Percentiles rank a stretch among this genome's conserved stretches.
These are phyloP conservation scores for Lunasporangiospora selenospora DNA, from an alignment of 192 early-diverging fungal genomes.

Conservation along the genomic window DNA sequence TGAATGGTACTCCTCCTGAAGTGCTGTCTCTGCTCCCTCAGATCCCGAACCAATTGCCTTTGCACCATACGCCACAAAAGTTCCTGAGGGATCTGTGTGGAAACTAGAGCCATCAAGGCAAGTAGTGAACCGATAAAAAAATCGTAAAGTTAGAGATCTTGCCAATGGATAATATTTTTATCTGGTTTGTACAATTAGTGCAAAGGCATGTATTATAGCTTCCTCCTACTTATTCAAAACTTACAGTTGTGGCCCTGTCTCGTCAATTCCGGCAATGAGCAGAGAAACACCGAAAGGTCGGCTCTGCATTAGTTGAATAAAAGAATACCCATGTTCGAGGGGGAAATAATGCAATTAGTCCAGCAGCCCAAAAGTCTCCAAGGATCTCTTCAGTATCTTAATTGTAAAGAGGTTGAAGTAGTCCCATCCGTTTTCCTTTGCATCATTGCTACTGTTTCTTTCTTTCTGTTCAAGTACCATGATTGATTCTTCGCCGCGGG, in stretches of 20 bases:
- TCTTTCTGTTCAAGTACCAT: slow-evolving; percentile 68
- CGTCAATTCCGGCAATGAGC: slow-evolving; percentile 96
- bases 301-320: slow-evolving; percentile 60
- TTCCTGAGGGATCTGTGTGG: slow-evolving; percentile 98
- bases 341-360: no score
- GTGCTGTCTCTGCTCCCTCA: slow-evolving; percentile 97
- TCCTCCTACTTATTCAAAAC: slow-evolving; percentile 22
- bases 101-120: slow-evolving; percentile 57
- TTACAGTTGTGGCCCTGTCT: slow-evolving; percentile 97
- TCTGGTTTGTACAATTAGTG: background rate
- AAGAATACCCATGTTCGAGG: slow-evolving; percentile 1
- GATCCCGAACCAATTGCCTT: slow-evolving; percentile 99
- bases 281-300: slow-evolving; percentile 99
- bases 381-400: no score
- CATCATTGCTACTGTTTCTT: background rate
- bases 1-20: slow-evolving; percentile 96
- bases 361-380: no score
- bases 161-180: background rate
- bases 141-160: background rate
- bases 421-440: no score
- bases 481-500: slow-evolving; percentile 93
- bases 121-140: background rate
- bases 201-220: background rate
- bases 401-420: no score
- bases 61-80: slow-evolving; percentile 93